Conservation (phyloP, 352 stramenopile species). For the Pilasporangium apinafurcum region DNA sequence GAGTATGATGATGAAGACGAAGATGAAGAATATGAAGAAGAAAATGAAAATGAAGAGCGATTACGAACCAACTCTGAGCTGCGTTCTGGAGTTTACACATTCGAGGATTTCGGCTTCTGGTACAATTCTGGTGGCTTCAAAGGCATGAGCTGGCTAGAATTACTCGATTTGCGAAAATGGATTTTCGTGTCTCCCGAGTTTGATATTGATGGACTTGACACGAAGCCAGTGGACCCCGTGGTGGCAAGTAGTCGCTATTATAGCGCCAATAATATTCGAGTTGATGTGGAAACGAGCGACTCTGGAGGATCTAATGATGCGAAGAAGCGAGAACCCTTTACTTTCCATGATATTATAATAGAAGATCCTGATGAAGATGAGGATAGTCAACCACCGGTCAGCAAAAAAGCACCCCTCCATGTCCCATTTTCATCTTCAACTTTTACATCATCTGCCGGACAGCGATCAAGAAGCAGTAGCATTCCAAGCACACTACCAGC, state of each 20-base stretch:
- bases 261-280: constrained; percentile 79
- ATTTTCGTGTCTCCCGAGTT: constrained; percentile 70
- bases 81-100: constrained; percentile 54
- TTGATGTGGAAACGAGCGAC: constrained; percentile 56
- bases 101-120: constrained; percentile 82
- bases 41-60: constrained; percentile 5
- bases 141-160: constrained; percentile 78
- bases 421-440: constrained; percentile 20
- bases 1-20: constrained; percentile 17
- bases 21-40: constrained; percentile 24
- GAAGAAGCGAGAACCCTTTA: constrained; percentile 38
- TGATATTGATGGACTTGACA: constrained; percentile 54
- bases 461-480: constrained; percentile 39
- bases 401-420: constrained; percentile 9
- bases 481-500: constrained; percentile 56
- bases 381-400: neutral
- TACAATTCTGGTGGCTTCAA: constrained; percentile 80
- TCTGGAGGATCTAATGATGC: constrained; percentile 18
- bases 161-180: constrained; percentile 85
- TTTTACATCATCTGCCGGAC: constrained; percentile 46
- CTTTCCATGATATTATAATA: constrained; percentile 56
- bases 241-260: constrained; percentile 81
- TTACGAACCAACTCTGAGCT: constrained; percentile 43
- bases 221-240: constrained; percentile 58
- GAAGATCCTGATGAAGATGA: constrained; percentile 70